phyloP scores from a whole-genome alignment of 371 early-diverging fungal species.

The Coemansia sp. region DNA sequence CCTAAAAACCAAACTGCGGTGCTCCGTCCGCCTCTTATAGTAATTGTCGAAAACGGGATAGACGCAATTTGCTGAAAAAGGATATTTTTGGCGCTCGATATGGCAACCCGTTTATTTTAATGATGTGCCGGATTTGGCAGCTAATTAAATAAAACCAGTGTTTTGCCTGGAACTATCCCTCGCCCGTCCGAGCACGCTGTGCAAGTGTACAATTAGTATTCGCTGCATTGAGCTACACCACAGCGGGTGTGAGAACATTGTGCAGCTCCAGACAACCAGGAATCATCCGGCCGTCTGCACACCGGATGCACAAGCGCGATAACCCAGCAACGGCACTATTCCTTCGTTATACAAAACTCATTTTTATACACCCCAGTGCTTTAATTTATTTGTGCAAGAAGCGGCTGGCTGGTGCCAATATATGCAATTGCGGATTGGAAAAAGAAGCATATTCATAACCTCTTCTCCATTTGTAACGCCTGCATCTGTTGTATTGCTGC shows the following conservation, averaged over 20 bases:
- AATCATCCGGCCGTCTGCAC: neutral
- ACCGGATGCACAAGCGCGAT: neutral
- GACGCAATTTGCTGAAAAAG: neutral
- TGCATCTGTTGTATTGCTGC: neutral
- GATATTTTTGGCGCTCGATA: neutral
- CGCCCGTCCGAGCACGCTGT: neutral
- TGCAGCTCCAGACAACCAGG: neutral
- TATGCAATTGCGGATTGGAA: neutral
- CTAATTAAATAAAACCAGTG: neutral
- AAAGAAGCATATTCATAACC: slow-evolving; percentile 3
- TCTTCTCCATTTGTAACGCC: neutral
- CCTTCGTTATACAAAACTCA: neutral
- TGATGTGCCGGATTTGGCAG: neutral
- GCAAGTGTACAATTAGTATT: neutral
- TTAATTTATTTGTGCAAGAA: neutral
- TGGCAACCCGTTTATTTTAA: neutral
- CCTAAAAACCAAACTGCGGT: neutral
- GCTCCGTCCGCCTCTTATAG: neutral
- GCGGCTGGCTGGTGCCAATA: neutral
- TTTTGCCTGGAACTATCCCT: too few species aligned
- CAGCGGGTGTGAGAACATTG: neutral
- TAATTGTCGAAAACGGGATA: neutral
- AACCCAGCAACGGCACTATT: neutral
- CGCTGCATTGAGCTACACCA: neutral
- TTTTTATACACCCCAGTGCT: neutral